Conservation (phyloP, 164 flowering plant genomes). For the Tetrastigma voinierianum region DNA sequence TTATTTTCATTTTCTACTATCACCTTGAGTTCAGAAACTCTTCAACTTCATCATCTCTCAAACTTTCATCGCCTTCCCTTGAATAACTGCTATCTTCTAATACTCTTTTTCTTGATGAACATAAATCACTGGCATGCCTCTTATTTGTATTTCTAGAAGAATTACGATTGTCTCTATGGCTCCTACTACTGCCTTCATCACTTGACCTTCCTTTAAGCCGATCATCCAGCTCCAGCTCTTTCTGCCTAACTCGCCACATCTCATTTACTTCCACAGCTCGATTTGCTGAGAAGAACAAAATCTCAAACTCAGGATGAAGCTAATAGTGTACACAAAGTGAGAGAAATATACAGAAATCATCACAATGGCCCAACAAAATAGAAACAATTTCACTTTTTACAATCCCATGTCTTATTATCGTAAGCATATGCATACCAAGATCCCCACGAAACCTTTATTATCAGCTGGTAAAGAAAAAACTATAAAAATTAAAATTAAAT, state of each 20-base stretch:
- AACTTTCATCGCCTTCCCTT: slow-evolving; percentile 48
- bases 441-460: too few species aligned
- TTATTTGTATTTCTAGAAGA: slow-evolving; percentile 19
- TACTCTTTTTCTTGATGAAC: slow-evolving; percentile 38
- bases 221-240: slow-evolving; percentile 72
- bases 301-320: slow-evolving; percentile 1
- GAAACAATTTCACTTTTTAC: too few species aligned
- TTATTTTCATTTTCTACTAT: background rate
- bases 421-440: background rate
- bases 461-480: too few species aligned
- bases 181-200: slow-evolving; percentile 28
- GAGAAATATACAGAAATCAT: background rate
- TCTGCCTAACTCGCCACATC: slow-evolving; percentile 84
- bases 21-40: slow-evolving; percentile 80
- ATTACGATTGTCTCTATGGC: slow-evolving; percentile 14
- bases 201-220: slow-evolving; percentile 36
- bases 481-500: too few species aligned
- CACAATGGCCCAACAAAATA: background rate
- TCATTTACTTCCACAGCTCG: slow-evolving; percentile 83
- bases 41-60: slow-evolving; percentile 77
- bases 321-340: background rate
- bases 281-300: slow-evolving; percentile 53
- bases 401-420: too few species aligned
- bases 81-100: slow-evolving; percentile 25
- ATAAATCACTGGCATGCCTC: slow-evolving; percentile 23